Percentiles rank a stretch among this genome's conserved stretches.
These are phyloP conservation scores for Hirschfeldia incana DNA, from an alignment of 345 rosid genomes.

Conservation along the genomic window DNA sequence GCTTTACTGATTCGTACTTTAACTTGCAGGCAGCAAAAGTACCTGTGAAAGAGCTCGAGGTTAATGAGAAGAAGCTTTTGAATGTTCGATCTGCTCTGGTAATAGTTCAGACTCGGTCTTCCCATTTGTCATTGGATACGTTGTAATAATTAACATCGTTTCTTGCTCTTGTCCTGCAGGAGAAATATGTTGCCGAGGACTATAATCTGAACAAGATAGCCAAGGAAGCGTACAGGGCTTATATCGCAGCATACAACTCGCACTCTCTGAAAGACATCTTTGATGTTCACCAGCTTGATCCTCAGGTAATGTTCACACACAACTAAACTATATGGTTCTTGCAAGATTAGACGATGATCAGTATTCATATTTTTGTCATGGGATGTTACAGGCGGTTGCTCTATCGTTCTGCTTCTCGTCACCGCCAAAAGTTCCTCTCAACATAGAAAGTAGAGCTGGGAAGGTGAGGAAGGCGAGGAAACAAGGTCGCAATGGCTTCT, in stretches of 20 bases:
- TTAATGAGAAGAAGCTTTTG: conserved; percentile 72
- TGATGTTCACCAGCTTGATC: conserved; percentile 91
- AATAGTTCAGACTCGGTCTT: conserved; percentile 22
- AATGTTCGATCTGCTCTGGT: conserved; percentile 92
- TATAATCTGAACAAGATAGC: conserved; percentile 83
- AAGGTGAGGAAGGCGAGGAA: conserved; percentile 69
- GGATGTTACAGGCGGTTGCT: conserved; percentile 73
- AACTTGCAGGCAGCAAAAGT: conserved; percentile 80
- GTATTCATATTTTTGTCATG: conserved; percentile 3
- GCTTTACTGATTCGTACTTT: neutral
- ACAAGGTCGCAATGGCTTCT: conserved; percentile 58
- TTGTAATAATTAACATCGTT: conserved; percentile 1
- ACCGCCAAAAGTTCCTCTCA: conserved; percentile 85
- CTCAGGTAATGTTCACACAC: conserved; percentile 56
- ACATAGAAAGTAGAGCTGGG: conserved; percentile 84
- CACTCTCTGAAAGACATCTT: conserved; percentile 86
- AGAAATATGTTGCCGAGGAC: conserved; percentile 69
- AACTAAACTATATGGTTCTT: neutral
- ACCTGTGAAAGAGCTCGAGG: conserved; percentile 89
- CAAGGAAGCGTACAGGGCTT: conserved; percentile 90
- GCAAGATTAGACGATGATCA: neutral
- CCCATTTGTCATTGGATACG: neutral
- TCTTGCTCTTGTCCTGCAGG: conserved; percentile 53
- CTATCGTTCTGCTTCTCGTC: conserved; percentile 86
- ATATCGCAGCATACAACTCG: conserved; percentile 88